Conservation (phyloP, 179 eudicot species). For the Heliamphora pulchella region DNA sequence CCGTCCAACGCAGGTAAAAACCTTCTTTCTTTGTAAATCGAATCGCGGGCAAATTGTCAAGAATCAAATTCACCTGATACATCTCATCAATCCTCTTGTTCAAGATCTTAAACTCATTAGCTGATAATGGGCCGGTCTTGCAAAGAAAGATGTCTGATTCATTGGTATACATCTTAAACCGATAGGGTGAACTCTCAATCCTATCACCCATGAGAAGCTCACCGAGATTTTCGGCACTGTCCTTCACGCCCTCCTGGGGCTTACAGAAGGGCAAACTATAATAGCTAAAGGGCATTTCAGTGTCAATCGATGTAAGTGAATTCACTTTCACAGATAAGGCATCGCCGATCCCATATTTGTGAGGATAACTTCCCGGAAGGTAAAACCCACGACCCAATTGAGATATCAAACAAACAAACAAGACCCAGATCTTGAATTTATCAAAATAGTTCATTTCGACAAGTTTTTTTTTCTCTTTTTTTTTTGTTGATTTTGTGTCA, state of each 20-base stretch:
- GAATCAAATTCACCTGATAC: conserved; percentile 57
- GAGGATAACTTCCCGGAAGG: conserved; percentile 63
- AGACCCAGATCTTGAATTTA: conserved; percentile 37
- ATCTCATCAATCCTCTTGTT: conserved; percentile 55
- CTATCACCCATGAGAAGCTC: conserved; percentile 66
- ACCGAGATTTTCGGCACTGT: conserved; percentile 60
- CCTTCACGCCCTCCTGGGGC: conserved; percentile 53
- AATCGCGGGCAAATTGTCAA: conserved; percentile 59
- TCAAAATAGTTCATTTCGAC: conserved; percentile 31
- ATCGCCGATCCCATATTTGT: conserved; percentile 40
- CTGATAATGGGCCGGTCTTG: conserved; percentile 34
- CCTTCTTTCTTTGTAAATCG: conserved; percentile 42
- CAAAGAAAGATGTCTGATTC: conserved; percentile 45
- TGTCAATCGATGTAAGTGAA: conserved; percentile 56
- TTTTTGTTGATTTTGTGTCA: conserved; percentile 6
- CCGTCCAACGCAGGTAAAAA: conserved; percentile 44
- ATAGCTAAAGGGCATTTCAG: conserved; percentile 55
- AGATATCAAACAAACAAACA: conserved; percentile 28
- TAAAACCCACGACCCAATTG: conserved; percentile 39
- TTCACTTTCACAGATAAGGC: conserved; percentile 42
- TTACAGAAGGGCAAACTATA: conserved; percentile 54
- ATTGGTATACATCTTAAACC: conserved; percentile 46
- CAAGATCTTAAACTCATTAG: conserved; percentile 41
- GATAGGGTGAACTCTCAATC: conserved; percentile 57
- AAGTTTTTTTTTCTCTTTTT: neutral